Evolutionary conservation across 2,329 filamentous ascomycete genomes (phyloP).

Genomic region (Fusarium sp.): DNA sequence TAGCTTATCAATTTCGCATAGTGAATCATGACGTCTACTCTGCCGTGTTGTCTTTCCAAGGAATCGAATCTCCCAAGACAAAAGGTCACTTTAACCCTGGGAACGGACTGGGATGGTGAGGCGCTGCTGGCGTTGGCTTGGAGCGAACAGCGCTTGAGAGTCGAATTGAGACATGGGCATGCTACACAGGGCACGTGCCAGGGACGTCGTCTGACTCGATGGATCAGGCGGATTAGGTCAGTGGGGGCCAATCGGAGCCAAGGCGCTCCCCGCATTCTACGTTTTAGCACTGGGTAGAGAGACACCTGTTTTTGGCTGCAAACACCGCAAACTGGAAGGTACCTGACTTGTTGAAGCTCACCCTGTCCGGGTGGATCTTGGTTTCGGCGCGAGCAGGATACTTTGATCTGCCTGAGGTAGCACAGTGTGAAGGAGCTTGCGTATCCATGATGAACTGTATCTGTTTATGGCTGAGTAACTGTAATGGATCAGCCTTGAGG

Average conservation of each 20-base stretch:
- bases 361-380: slow-evolving; percentile 19
- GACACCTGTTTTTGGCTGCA: slow-evolving; percentile 26
- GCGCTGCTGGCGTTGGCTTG: slow-evolving; percentile 30
- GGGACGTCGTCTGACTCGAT: slow-evolving; percentile 46
- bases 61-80: slow-evolving; percentile 16
- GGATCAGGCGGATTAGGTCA: slow-evolving; percentile 42
- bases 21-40: slow-evolving; percentile 34
- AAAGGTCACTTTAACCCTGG: slow-evolving; percentile 25
- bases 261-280: slow-evolving; percentile 42
- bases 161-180: slow-evolving; percentile 35
- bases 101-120: slow-evolving; percentile 33
- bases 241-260: slow-evolving; percentile 43
- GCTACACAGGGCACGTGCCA: slow-evolving; percentile 42
- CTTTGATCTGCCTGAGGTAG: slow-evolving; percentile 4
- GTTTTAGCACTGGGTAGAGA: slow-evolving; percentile 31
- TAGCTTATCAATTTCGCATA: slow-evolving; percentile 3
- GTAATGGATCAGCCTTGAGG: slow-evolving; percentile 17
- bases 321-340: slow-evolving; percentile 31
- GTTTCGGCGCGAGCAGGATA: slow-evolving; percentile 24
- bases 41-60: slow-evolving; percentile 26
- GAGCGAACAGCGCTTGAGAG: slow-evolving; percentile 19
- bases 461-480: slow-evolving; percentile 5
- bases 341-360: slow-evolving; percentile 35
- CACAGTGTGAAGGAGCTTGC: slow-evolving; percentile 21
- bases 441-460: slow-evolving; percentile 36